Evolutionary conservation across 1,139 yeast genomes (phyloP).

Genomic region (Suhomyces bokatorum): DNA sequence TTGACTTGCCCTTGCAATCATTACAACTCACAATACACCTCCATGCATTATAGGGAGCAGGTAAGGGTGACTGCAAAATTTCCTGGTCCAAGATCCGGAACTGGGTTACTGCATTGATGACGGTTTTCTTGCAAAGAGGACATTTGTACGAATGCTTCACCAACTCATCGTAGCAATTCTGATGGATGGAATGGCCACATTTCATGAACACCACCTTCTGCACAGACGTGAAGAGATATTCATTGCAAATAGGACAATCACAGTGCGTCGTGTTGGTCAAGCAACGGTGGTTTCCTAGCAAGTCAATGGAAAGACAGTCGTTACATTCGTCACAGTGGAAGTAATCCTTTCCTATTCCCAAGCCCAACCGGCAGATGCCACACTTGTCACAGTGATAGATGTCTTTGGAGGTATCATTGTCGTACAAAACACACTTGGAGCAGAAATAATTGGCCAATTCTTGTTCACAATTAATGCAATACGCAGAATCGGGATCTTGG

Average conservation of each 20-base stretch:
- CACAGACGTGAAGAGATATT: slow-evolving; percentile 84
- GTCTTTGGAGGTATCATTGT: slow-evolving; percentile 74
- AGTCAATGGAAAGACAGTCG: slow-evolving; percentile 80
- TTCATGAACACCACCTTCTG: slow-evolving; percentile 86
- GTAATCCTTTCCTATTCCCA: slow-evolving; percentile 84
- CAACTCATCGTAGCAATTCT: slow-evolving; percentile 76
- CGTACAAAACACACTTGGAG: slow-evolving; percentile 74
- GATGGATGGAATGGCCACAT: slow-evolving; percentile 95
- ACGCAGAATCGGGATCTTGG: slow-evolving; percentile 65
- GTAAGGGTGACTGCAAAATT: slow-evolving; percentile 72
- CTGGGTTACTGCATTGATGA: slow-evolving; percentile 84
- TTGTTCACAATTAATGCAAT: slow-evolving; percentile 65
- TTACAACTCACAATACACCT: slow-evolving; percentile 77
- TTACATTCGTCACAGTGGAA: slow-evolving; percentile 92
- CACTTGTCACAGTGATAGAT: slow-evolving; percentile 92
- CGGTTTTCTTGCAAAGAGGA: slow-evolving; percentile 84
- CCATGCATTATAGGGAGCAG: slow-evolving; percentile 79
- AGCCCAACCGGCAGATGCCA: slow-evolving; percentile 88
- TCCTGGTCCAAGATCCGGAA: slow-evolving; percentile 85
- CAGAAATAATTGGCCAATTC: slow-evolving; percentile 79
- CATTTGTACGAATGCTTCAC: slow-evolving; percentile 83
- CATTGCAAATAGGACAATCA: slow-evolving; percentile 91
- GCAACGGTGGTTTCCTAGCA: slow-evolving; percentile 77
- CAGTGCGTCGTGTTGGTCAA: slow-evolving; percentile 86
- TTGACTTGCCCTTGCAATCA: slow-evolving; percentile 85